phyloP scores from a whole-genome alignment of 805 yeast species.

The Ogataea minuta region DNA sequence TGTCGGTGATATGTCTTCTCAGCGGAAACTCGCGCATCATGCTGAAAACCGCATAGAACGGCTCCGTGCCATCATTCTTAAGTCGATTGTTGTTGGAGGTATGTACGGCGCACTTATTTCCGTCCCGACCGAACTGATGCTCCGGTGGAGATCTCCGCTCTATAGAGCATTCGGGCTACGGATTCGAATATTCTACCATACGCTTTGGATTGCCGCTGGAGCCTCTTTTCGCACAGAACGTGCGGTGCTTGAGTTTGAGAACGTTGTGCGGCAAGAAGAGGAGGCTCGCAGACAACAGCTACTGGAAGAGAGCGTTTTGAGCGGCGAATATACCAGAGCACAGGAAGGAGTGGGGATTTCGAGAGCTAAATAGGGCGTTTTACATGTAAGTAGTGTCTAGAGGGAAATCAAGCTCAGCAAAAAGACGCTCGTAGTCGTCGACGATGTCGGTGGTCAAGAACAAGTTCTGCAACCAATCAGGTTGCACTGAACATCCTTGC shows the following conservation, averaged over 20 bases:
- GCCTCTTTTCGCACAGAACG: slow-evolving; percentile 37
- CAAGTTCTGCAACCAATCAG: slow-evolving; percentile 18
- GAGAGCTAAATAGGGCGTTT: neutral
- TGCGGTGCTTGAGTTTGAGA: slow-evolving; percentile 35
- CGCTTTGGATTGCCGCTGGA: slow-evolving; percentile 36
- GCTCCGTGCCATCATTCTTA: slow-evolving; percentile 30
- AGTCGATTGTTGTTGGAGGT: slow-evolving; percentile 35
- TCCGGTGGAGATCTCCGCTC: slow-evolving; percentile 38
- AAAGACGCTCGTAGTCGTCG: slow-evolving; percentile 12
- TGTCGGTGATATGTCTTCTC: slow-evolving; percentile 5
- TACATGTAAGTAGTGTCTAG: slow-evolving; percentile 4
- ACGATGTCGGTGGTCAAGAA: slow-evolving; percentile 13
- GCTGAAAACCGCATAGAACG: slow-evolving; percentile 26
- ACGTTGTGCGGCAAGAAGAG: slow-evolving; percentile 31
- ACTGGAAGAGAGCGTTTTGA: slow-evolving; percentile 33
- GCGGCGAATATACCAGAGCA: slow-evolving; percentile 34
- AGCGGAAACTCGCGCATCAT: slow-evolving; percentile 23
- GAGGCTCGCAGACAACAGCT: slow-evolving; percentile 31
- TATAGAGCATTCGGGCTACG: slow-evolving; percentile 37
- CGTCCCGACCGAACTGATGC: slow-evolving; percentile 35
- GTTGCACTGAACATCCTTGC: neutral
- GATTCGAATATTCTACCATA: slow-evolving; percentile 37
- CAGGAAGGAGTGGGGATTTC: slow-evolving; percentile 18
- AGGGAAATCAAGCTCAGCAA: slow-evolving; percentile 6
- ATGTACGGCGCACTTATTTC: slow-evolving; percentile 38